These are phyloP conservation scores for Solanum hybrid DNA, from an alignment of 305 asterid genomes.

Conservation along the genomic window DNA sequence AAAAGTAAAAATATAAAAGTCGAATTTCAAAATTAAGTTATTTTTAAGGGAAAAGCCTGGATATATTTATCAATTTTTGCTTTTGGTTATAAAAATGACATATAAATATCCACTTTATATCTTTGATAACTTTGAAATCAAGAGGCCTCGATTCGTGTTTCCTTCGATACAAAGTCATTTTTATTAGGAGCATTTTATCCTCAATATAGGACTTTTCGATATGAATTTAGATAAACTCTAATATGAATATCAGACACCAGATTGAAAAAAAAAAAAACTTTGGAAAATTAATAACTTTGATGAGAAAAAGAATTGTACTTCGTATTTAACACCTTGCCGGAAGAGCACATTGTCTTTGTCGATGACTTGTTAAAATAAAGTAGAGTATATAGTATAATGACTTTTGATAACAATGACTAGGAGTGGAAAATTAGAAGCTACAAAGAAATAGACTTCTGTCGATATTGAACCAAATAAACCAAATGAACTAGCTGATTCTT, in stretches of 20 bases:
- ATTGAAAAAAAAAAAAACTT: rapidly evolving
- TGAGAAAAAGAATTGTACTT: not conserved
- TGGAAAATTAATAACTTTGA: not conserved
- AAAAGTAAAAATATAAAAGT: not conserved
- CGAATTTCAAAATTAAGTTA: not conserved
- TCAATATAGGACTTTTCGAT: no score
- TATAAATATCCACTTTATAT: no score
- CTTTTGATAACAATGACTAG: no score
- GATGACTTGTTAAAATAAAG: not conserved
- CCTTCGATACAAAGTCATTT: no score
- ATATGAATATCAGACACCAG: rapidly evolving
- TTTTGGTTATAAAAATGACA: not conserved
- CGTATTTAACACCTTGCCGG: not conserved
- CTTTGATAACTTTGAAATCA: not conserved
- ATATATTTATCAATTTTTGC: not conserved
- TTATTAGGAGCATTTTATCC: no score
- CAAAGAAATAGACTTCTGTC: not conserved
- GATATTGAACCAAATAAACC: not conserved
- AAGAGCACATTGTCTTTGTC: not conserved
- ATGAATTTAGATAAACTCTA: no score
- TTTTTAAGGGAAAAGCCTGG: rapidly evolving
- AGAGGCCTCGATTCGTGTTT: rapidly evolving
- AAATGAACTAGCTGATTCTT: not conserved
- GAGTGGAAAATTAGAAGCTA: not conserved
- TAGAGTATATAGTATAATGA: not conserved